Evolutionary conservation across 177 flowering plant genomes (phyloP), one percentile per base, ranked within the genome.

Genomic region (Tripterygium wilfordii): DNA sequence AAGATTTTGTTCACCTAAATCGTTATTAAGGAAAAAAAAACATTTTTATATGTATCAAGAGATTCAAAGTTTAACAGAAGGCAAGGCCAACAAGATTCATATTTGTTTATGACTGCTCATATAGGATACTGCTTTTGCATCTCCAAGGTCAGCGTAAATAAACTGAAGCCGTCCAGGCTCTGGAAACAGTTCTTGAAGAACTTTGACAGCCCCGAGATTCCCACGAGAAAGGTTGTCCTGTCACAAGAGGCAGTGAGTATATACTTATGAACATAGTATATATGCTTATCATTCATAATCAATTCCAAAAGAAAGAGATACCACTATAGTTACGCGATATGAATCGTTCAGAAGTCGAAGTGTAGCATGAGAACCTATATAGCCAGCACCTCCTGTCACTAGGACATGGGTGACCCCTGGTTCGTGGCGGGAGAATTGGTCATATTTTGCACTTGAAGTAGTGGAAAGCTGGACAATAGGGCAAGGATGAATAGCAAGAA

Each of bases 361-460:
- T 42, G 80, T 72, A 48, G 97, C 95, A 74, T 89, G 97, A 33
- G 95, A 89, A 48, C 97, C 97, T 56, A 89, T 86, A 55, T 65
- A 89, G 36, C 97, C 97, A 56, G 97, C 97, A 51, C 95, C 95
- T 54, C 97, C 97, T 2, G 97, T 84, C 37, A 89, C 97, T 66
- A 89, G 54, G 53, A 86, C 90, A 66, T 89, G 97, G 5, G 68
- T 77, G 2, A 89, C 85, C 23, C 94, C 95, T 29, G 40, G 48
- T 63, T 89, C 90, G 54, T 45, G 85, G 31, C 14, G 57, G 14
- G 90, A 75, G 57, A 89, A 89, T 95, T 89, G 71, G 32, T 51
- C 5, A 33, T 19, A 20, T 26, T 28, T 8, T 15, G 8, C n/a
- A n/a, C 8, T 37, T 5, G 13, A 37, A 21, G 41, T 4, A 4